These are phyloP conservation scores for Coprinopsis cinerea DNA, from an alignment of 768 basidiomycete genomes.

Conservation along the genomic window DNA sequence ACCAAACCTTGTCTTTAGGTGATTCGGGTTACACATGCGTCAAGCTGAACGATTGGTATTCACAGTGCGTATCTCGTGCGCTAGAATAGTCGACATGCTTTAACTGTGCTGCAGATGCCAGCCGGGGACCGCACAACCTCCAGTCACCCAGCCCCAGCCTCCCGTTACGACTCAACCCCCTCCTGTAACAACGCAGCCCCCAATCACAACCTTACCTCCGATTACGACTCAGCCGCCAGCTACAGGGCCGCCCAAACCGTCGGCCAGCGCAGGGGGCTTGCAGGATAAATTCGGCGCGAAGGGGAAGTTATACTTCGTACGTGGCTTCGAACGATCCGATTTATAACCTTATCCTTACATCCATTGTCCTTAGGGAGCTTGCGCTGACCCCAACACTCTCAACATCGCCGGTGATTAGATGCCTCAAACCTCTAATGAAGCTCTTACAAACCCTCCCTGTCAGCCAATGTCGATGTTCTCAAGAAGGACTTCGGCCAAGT, in stretches of 20 bases:
- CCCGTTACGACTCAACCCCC: neutral
- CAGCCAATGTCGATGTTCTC: slow-evolving; percentile 27
- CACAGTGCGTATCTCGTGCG: slow-evolving; percentile 15
- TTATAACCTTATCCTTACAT: neutral
- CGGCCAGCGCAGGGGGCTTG: slow-evolving; percentile 15
- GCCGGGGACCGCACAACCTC: slow-evolving; percentile 16
- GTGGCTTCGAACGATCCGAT: neutral
- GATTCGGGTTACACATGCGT: slow-evolving; percentile 29
- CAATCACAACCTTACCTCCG: neutral
- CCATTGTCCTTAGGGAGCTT: slow-evolving; percentile 20
- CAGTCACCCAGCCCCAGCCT: neutral
- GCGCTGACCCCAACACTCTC: slow-evolving; percentile 21
- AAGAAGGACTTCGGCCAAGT: slow-evolving; percentile 31
- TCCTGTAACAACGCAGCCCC: neutral
- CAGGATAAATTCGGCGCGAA: slow-evolving; percentile 22
- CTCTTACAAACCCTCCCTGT: neutral
- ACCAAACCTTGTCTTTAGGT: slow-evolving; percentile 16
- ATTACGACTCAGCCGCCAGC: neutral
- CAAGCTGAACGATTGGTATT: slow-evolving; percentile 23
- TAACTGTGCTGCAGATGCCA: slow-evolving; percentile 7
- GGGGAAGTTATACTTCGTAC: slow-evolving; percentile 27
- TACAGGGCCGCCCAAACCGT: slow-evolving; percentile 5
- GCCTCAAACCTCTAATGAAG: neutral
- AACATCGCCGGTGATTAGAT: slow-evolving; percentile 18
- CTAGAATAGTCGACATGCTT: neutral